phyloP scores from a whole-genome alignment of 768 basidiomycete species.

The Coprinopsis marcescibilis region DNA sequence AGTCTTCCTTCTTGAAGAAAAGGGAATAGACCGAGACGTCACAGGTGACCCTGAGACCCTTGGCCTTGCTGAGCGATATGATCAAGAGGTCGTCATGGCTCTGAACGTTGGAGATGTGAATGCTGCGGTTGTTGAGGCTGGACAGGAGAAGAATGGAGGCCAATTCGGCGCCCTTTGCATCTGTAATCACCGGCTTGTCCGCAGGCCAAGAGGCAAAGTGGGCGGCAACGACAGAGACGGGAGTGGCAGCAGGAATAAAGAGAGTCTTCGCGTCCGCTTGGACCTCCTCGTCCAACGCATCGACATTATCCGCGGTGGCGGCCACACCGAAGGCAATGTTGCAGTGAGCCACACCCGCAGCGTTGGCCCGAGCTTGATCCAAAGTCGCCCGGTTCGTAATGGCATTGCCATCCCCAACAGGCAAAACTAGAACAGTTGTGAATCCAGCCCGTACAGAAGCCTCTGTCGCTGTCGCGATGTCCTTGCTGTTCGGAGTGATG shows the following conservation, averaged over 20 bases:
- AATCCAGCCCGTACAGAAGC: conserved; percentile 89
- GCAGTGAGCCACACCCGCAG: conserved; percentile 65
- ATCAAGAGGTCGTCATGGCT: conserved; percentile 81
- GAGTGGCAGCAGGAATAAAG: conserved; percentile 69
- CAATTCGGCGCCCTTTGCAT: conserved; percentile 87
- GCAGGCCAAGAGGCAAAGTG: conserved; percentile 88
- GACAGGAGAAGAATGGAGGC: conserved; percentile 91
- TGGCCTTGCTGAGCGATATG: conserved; percentile 92
- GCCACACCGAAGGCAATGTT: conserved; percentile 83
- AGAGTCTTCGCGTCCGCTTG: conserved; percentile 78
- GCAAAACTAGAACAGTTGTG: conserved; percentile 76
- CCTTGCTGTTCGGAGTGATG: conserved; percentile 44
- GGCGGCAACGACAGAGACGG: conserved; percentile 70
- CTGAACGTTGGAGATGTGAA: conserved; percentile 89
- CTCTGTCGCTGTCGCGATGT: conserved; percentile 64
- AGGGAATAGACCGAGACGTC: conserved; percentile 90
- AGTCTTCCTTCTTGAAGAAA: conserved; percentile 79
- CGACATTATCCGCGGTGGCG: conserved; percentile 64
- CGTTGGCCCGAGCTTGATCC: conserved; percentile 61
- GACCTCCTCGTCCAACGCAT: conserved; percentile 64
- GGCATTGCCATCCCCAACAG: conserved; percentile 53
- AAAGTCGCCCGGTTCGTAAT: conserved; percentile 68
- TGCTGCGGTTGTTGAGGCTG: conserved; percentile 82
- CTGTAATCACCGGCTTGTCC: conserved; percentile 91
- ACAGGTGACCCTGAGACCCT: conserved; percentile 91